Percentiles rank a stretch among this genome's conserved stretches.
Evolutionary conservation across 2,329 filamentous ascomycete genomes (phyloP).

Genomic region (Aspergillus brasiliensis): DNA sequence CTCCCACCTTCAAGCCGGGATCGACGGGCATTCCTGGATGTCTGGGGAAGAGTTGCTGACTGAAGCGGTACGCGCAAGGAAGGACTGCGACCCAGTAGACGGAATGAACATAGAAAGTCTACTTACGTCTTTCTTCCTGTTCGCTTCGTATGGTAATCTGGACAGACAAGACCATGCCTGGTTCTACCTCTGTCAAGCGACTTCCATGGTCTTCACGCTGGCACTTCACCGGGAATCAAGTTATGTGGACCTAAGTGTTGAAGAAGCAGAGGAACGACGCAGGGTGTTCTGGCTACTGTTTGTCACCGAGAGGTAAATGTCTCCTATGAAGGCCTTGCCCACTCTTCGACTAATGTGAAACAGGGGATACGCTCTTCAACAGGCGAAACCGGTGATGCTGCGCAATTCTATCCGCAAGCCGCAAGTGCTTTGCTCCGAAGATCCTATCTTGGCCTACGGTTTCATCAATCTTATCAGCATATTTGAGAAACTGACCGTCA

Average conservation of each 20-base stretch:
- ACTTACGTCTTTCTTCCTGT: constrained; percentile 78
- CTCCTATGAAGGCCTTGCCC: neutral
- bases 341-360: neutral
- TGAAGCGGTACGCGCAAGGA: constrained; percentile 56
- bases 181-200: constrained; percentile 77
- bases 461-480: constrained; percentile 44
- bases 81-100: constrained; percentile 44
- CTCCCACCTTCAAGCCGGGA: constrained; percentile 47
- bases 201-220: constrained; percentile 60
- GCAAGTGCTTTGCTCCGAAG: constrained; percentile 64
- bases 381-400: constrained; percentile 69
- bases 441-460: constrained; percentile 43
- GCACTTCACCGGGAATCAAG: constrained; percentile 47
- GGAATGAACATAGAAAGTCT: constrained; percentile 43
- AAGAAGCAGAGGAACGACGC: constrained; percentile 65
- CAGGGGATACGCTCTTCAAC: constrained; percentile 71
- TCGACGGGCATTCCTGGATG: constrained; percentile 60
- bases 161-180: constrained; percentile 76
- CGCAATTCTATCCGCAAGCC: constrained; percentile 66
- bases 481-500: constrained; percentile 42
- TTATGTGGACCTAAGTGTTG: constrained; percentile 51
- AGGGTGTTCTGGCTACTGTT: constrained; percentile 74
- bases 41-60: constrained; percentile 68
- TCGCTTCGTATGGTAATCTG: constrained; percentile 69
- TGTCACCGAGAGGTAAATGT: constrained; percentile 65